A percentile compares a stretch with the other conserved stretches of the same genome.
phyloP scores from a whole-genome alignment of 805 yeast genomes.

The Candida sakaeoensis region DNA sequence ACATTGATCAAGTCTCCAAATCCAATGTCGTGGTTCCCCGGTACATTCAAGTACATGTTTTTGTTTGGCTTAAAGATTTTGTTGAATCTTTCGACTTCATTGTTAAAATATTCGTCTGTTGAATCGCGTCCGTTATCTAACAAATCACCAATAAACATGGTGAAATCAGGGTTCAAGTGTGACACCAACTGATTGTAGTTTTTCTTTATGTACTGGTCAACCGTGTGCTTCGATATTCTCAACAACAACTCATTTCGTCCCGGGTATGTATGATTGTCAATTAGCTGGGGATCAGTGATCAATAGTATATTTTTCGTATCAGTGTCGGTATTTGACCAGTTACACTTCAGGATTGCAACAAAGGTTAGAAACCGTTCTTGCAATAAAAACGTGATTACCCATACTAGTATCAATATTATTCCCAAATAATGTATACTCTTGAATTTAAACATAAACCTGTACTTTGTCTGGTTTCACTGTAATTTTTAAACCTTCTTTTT shows the following conservation, averaged over 20 bases:
- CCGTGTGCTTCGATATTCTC: conserved; percentile 37
- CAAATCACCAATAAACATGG: conserved; percentile 41
- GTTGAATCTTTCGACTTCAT: conserved; percentile 29
- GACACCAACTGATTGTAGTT: conserved; percentile 33
- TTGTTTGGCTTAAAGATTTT: conserved; percentile 25
- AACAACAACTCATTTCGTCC: conserved; percentile 31
- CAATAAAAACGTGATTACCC: conserved; percentile 28
- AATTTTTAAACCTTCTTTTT: no score
- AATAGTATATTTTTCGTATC: conserved; percentile 27
- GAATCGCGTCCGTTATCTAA: conserved; percentile 40
- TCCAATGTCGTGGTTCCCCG: conserved; percentile 98
- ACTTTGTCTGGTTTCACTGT: no score
- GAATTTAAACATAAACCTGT: conserved; percentile 20
- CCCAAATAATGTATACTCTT: conserved; percentile 27
- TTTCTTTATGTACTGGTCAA: conserved; percentile 34
- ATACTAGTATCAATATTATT: conserved; percentile 18
- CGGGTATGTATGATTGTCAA: conserved; percentile 43
- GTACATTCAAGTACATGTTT: conserved; percentile 38
- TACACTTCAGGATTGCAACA: conserved; percentile 23
- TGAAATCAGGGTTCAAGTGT: conserved; percentile 31
- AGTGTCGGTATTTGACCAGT: conserved; percentile 20
- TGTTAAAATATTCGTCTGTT: conserved; percentile 25
- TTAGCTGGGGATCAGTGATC: conserved; percentile 44
- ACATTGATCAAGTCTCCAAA: conserved; percentile 67
- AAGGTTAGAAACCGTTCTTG: conserved; percentile 33